Percentiles rank a stretch among this genome's conserved stretches.
phyloP scores from a whole-genome alignment of 1,284 basidiomycete genomes.

The Trichosporon sp. region DNA sequence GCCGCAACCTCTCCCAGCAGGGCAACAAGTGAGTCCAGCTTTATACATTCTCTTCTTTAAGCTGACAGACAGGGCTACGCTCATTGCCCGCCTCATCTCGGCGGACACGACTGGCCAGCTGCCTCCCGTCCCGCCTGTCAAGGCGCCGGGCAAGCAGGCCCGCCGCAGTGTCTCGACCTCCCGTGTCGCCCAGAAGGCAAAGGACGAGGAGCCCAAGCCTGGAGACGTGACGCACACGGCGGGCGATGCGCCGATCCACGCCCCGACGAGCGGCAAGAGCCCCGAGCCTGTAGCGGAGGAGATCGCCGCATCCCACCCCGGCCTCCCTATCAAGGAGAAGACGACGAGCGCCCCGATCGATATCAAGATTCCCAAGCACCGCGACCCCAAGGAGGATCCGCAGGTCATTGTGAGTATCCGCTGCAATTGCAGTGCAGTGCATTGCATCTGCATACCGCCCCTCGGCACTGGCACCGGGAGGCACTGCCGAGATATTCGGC shows the following conservation, averaged over 20 bases:
- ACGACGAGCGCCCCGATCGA: neutral
- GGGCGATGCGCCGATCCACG: slow-evolving; percentile 5
- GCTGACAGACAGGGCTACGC: slow-evolving; percentile 26
- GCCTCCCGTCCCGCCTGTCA: slow-evolving; percentile 31
- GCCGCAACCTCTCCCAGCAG: slow-evolving; percentile 60
- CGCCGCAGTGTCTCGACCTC: slow-evolving; percentile 20
- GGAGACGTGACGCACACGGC: slow-evolving; percentile 8
- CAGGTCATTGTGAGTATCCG: slow-evolving; percentile 39
- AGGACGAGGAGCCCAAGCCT: slow-evolving; percentile 17
- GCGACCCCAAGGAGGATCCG: slow-evolving; percentile 13
- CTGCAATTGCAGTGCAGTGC: too few species aligned
- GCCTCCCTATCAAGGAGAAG: slow-evolving; percentile 25
- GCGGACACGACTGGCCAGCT: slow-evolving; percentile 36
- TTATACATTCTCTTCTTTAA: too few species aligned
- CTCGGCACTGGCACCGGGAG: neutral
- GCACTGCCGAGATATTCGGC: neutral
- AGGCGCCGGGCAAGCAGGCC: slow-evolving; percentile 5
- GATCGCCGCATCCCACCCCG: slow-evolving; percentile 31
- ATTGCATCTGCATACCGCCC: neutral
- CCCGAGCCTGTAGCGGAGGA: slow-evolving; percentile 5
- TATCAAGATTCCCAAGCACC: slow-evolving; percentile 21
- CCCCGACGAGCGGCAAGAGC: neutral
- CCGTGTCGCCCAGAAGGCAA: slow-evolving; percentile 21
- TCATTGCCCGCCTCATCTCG: slow-evolving; percentile 33
- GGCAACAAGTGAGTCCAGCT: slow-evolving; percentile 48